Percentiles rank a stretch among this genome's conserved stretches.
phyloP scores from a whole-genome alignment of 768 basidiomycete species.

The Thelephora aurantiotincta region DNA sequence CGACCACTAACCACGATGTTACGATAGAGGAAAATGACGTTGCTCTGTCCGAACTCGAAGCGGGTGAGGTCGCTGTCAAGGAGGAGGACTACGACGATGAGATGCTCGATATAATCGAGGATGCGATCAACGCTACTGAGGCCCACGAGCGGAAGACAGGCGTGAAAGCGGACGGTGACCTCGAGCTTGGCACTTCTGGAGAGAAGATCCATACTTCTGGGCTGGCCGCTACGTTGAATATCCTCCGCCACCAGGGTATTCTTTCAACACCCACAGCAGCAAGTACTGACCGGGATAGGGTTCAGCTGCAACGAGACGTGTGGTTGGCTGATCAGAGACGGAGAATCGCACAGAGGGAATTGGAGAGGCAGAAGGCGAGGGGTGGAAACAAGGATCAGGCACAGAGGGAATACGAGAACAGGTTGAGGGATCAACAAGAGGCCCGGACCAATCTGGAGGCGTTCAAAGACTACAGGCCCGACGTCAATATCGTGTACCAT shows the following conservation, averaged over 20 bases:
- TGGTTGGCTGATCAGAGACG: slow-evolving; percentile 84
- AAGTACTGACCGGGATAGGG: slow-evolving; percentile 59
- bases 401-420: slow-evolving; percentile 89
- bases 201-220: slow-evolving; percentile 77
- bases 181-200: slow-evolving; percentile 45
- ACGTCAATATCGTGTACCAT: slow-evolving; percentile 90
- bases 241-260: slow-evolving; percentile 88
- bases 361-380: slow-evolving; percentile 62
- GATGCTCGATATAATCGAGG: slow-evolving; percentile 69
- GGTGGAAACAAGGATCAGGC: slow-evolving; percentile 86
- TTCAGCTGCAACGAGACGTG: slow-evolving; percentile 72
- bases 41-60: slow-evolving; percentile 62
- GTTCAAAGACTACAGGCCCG: slow-evolving; percentile 93
- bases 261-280: slow-evolving; percentile 52
- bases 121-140: slow-evolving; percentile 48
- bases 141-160: slow-evolving; percentile 27
- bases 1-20: slow-evolving; percentile 25
- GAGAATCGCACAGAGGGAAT: slow-evolving; percentile 62
- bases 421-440: slow-evolving; percentile 82
- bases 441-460: slow-evolving; percentile 65
- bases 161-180: slow-evolving; percentile 20
- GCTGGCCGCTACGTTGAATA: slow-evolving; percentile 76
- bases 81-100: slow-evolving; percentile 68
- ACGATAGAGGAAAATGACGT: slow-evolving; percentile 48
- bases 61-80: slow-evolving; percentile 65